Percentiles rank a stretch among this genome's conserved stretches.
Conservation (phyloP, 1,284 basidiomycete species). For the Ceratorhiza oryzae-sativae region DNA sequence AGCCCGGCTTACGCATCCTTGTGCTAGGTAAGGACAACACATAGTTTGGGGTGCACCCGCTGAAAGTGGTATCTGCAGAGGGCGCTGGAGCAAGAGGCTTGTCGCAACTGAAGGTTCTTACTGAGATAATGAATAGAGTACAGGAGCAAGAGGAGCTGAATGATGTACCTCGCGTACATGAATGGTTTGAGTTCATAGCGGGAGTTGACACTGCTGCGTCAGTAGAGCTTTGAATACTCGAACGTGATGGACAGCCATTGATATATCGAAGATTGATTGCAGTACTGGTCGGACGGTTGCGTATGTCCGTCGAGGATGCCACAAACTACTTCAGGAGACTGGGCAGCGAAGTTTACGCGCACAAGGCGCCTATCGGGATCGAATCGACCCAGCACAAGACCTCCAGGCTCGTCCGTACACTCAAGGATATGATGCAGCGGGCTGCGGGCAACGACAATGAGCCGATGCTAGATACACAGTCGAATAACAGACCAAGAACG, state of each 20-base stretch:
- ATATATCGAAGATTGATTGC: neutral
- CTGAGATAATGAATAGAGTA: neutral
- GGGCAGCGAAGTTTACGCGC: neutral
- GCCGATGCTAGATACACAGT: neutral
- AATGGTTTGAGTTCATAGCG: neutral
- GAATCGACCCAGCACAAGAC: neutral
- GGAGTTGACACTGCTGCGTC: neutral
- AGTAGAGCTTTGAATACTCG: neutral
- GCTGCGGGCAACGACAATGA: neutral
- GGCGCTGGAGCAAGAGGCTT: neutral
- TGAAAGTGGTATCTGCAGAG: too few species aligned
- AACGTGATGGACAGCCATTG: neutral
- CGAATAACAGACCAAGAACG: neutral
- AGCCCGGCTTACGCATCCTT: too few species aligned
- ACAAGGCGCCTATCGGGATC: neutral
- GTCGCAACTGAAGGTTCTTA: neutral
- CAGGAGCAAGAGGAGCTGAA: neutral
- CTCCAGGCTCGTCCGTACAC: neutral
- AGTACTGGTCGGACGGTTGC: neutral
- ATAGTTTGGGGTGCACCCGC: too few species aligned
- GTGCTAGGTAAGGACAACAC: too few species aligned
- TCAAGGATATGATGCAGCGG: neutral
- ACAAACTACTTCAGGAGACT: neutral
- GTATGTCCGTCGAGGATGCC: neutral
- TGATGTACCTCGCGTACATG: neutral